Base-by-base conservation (phyloP, 371 early-diverging fungal genomes). In the Mortierella sp. region DNA sequence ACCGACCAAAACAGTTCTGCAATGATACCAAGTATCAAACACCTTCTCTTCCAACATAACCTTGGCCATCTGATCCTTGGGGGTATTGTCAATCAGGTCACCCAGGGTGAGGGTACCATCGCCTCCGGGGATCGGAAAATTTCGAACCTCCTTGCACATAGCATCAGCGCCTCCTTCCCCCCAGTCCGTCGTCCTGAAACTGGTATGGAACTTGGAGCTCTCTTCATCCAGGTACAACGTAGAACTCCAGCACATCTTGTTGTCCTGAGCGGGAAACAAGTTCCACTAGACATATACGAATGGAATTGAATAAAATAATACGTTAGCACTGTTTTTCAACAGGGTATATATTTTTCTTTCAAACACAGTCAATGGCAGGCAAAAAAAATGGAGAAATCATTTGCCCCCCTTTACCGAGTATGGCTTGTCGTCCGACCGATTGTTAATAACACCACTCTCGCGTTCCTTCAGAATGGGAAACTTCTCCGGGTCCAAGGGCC, bases 1-100 rank as follows among this genome's bases (percentile, higher is more conserved):
- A n/a, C 80, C 80, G 4, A 80, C 50, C 8, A 80, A 54, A 16
- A 80, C 76, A 0, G 76, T 72, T 16, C 80, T 44, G 26, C 76
- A 63, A 45, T 57, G 11, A 26, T 76, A 72, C 80, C 80, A 80
- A 45, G 80, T 80, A 1, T 80, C 73, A 54, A 65, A 80, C 28
- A 80, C 65, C 47, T 76, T 76, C 26, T 80, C 75, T 13, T 80
- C 80, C 28, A 80, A 21, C 76, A 76, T 65, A 16, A 80, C 80
- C n/a, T 75, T 76, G 24, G 76, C 54, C 28, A 76, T 76, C 19
- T 70, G 52, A 1, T 76, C 63, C 52, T 76, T 80, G 4, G 54
- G 76, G 0, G 76, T 80, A 6, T 72, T 60, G 54, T 80, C 76
- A 26, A 80, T 76, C 26, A 80, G 1, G 31, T 80, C 76, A 1